These are phyloP conservation scores for Salvia hispanica DNA, from an alignment of 257 asterid genomes.

Conservation along the genomic window DNA sequence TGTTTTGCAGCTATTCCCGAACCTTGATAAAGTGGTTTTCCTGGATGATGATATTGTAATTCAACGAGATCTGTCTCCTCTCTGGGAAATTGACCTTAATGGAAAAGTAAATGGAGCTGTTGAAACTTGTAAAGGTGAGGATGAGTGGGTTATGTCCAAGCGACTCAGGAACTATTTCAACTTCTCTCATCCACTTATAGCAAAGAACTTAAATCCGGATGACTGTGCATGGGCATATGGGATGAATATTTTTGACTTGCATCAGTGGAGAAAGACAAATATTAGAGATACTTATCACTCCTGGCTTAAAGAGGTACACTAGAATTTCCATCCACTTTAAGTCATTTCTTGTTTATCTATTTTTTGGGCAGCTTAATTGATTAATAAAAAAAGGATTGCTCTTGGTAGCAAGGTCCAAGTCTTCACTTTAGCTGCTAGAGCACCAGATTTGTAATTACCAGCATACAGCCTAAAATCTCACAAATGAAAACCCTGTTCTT, in stretches of 20 bases:
- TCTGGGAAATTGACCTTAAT: slow-evolving; percentile 80
- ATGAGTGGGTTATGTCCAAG: slow-evolving; percentile 97
- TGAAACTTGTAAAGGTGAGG: slow-evolving; percentile 97
- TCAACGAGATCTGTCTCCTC: slow-evolving; percentile 88
- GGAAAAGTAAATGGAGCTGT: slow-evolving; percentile 99
- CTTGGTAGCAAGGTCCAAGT: slow-evolving; percentile 16
- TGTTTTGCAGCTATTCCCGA: slow-evolving; percentile 89
- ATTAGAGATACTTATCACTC: slow-evolving; percentile 86
- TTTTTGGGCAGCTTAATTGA: slow-evolving; percentile 11
- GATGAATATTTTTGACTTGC: slow-evolving; percentile 90
- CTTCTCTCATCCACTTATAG: slow-evolving; percentile 86
- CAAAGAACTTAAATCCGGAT: slow-evolving; percentile 79
- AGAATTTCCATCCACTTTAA: slow-evolving; percentile 6
- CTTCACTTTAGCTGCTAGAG: slow-evolving; percentile 10
- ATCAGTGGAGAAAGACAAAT: slow-evolving; percentile 74
- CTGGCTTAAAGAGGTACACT: slow-evolving; percentile 88
- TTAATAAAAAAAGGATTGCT: slow-evolving; percentile 1
- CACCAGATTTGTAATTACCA: not conserved
- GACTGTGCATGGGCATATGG: slow-evolving; percentile 99
- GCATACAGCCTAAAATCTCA: not conserved
- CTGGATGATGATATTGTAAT: slow-evolving; percentile 94
- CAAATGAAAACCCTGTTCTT: slow-evolving; percentile 4
- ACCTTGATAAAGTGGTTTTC: slow-evolving; percentile 94
- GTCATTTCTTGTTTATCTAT: slow-evolving; percentile 25
- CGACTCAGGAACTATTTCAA: slow-evolving; percentile 89